phyloP scores from a whole-genome alignment of 75 land plant species.

The Cunninghamia lanceolata region DNA sequence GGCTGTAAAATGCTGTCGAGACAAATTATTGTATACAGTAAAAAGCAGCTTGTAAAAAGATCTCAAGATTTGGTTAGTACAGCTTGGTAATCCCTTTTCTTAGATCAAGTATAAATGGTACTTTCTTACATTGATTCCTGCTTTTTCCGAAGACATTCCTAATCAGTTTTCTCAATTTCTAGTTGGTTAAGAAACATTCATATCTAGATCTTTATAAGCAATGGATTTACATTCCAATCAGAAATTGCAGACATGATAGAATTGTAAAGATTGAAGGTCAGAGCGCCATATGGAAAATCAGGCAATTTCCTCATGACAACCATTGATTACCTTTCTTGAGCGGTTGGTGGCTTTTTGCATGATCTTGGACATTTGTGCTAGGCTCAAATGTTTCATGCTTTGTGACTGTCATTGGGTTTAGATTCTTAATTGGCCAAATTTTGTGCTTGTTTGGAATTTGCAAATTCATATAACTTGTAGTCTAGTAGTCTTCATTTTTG shows the following conservation, averaged over 20 bases:
- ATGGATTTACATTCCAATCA: neutral
- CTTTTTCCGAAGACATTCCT: neutral
- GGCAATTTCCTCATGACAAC: neutral
- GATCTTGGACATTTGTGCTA: neutral
- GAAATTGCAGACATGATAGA: neutral
- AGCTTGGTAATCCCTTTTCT: too few relatives aligned
- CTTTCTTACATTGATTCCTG: neutral
- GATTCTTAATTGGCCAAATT: neutral
- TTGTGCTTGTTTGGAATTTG: neutral
- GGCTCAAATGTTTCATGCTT: neutral
- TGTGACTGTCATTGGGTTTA: neutral
- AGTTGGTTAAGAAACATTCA: too few relatives aligned
- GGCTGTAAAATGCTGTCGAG: too few relatives aligned
- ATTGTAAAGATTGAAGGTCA: neutral
- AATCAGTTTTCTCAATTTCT: neutral
- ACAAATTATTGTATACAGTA: too few relatives aligned
- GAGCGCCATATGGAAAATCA: neutral
- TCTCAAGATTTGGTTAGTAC: too few relatives aligned
- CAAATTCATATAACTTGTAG: neutral
- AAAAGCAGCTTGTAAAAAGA: too few relatives aligned
- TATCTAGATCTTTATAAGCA: too few relatives aligned
- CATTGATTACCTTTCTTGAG: neutral
- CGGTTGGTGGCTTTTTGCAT: neutral
- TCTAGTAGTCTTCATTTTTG: neutral
- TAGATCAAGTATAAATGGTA: too few relatives aligned